Evolutionary conservation across 2,329 filamentous ascomycete genomes (phyloP), one percentile per base, ranked within the genome.

Genomic region (Exophiala sp.): DNA sequence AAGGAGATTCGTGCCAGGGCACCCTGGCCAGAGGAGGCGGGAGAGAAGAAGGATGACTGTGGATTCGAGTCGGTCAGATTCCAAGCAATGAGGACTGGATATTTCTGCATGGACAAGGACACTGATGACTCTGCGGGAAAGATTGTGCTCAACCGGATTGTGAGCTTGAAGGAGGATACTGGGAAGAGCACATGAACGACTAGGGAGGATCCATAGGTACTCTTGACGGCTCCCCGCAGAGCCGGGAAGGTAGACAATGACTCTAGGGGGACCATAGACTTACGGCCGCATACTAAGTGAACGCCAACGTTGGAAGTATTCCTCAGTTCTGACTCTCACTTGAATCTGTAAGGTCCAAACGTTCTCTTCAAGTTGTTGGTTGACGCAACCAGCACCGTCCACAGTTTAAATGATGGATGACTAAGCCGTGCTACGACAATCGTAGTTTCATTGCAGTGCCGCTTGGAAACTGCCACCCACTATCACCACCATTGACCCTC

Each of bases 41-140:
- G 85, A 9, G 86, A 89, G 66, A 76, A 80, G 58, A 71, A 77
- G 50, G 78, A 76, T 9, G 56, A 55, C 7, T 53, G 58, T 9
- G 85, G 83, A 1, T 79, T 80, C 19, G 86, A 88, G 69, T 85
- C 77, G 47, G 84, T 96, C 5, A 77, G 91, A 41, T 97, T 97
- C 77, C 91, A 97, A 74, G 91, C 82, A 2, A 82, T 95, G 76
- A 79, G 91, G 21, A 86, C 91, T 38, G 91, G 85, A 8, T 95
- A 94, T 66, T 93, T 93, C 70, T 82, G 82, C 73, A 60, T 94
- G 66, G 90, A 96, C 65, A 80, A 78, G 43, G 88, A 95, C 62
- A 86, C 82, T 52, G 85, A 81, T 0, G 79, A 81, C 24, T 38
- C 37, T 19, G 22, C 49, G 7, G 86, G 88, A n/a, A 87, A 84